Base-by-base conservation (phyloP, 1,139 yeast genomes). In the Candida dubliniensis region DNA sequence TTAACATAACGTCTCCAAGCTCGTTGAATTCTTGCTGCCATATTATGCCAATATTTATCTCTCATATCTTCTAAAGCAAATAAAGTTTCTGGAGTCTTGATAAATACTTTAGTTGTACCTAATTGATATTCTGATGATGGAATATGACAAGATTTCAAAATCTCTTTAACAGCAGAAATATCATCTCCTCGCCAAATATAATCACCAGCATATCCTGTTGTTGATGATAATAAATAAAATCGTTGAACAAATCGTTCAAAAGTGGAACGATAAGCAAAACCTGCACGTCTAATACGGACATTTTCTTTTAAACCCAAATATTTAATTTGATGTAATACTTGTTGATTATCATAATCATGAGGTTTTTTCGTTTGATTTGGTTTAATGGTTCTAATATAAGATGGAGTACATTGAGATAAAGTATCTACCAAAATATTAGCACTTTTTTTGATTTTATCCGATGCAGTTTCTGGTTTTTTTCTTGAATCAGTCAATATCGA, bases 221-320 rank as follows among this genome's bases (percentile, higher is more conserved):
- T 80, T 2, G 91, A 81, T 0, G 98, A 90, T 43, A 95, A 73
- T 45, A 95, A 69, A 63, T 89, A 93, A 63, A 95, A 95, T 58
- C 99, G 76, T 67, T 95, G 97, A n/a, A 90, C 97, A 62, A 95
- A 95, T 64, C 91, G 90, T 47, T 93, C 98, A 67, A 91, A 95
- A 0, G 97, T 88, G 51, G 96, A 96, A 68, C 99, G 84, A 60
- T 91, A 93, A 2, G 99, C 99, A 67, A 95, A 95, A 41, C 99
- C 99, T 0, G 99, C 99, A 71, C 99, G 86, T 72, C 99, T 82
- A 54, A 95, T 95, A 53, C 99, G 81, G 38, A 95, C 98, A 64
- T 95, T 95, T 65, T 95, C 99, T 60, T 93, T 95, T 63, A 95
- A 75, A 61, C 99, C 99, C 56, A 95, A 77, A 63, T 95, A 95